A percentile compares a stretch with the other conserved stretches of the same genome.
Evolutionary conservation across 2,329 filamentous ascomycete genomes (phyloP).

Genomic region (Raffaelea arxii): DNA sequence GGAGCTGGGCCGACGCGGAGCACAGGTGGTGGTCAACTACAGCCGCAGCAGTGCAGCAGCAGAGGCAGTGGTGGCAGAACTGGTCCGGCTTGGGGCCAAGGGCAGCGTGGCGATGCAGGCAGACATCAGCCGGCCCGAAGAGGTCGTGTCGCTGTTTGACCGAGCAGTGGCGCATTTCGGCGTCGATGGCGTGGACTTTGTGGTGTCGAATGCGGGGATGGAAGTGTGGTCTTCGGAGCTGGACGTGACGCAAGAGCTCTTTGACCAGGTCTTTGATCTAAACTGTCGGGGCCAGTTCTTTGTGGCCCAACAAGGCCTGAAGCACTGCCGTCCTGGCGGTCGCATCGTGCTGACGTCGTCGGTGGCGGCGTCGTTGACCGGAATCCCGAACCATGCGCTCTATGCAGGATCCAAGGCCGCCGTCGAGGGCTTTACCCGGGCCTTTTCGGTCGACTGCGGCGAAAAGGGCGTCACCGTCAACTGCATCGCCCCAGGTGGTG

Average conservation of each 20-base stretch:
- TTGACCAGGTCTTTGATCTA: conserved; percentile 62
- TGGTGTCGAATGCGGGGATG: conserved; percentile 63
- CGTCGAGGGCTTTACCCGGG: conserved; percentile 62
- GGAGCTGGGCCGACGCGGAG: conserved; percentile 56
- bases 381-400: conserved; percentile 59
- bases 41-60: conserved; percentile 44
- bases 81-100: conserved; percentile 43
- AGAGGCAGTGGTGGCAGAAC: conserved; percentile 43
- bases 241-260: conserved; percentile 60
- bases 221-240: conserved; percentile 62
- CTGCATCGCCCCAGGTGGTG: conserved; percentile 61
- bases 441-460: conserved; percentile 63
- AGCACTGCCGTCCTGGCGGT: conserved; percentile 59
- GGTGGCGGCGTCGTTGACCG: conserved; percentile 56
- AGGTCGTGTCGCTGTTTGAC: conserved; percentile 55
- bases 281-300: conserved; percentile 68
- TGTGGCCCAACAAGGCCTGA: conserved; percentile 65
- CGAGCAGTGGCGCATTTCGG: conserved; percentile 56
- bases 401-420: conserved; percentile 67
- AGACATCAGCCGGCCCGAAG: conserved; percentile 50
- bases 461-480: conserved; percentile 61
- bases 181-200: conserved; percentile 61
- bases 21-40: conserved; percentile 60
- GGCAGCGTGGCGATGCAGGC: conserved; percentile 50
- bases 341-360: conserved; percentile 65